Conservation (phyloP, 768 basidiomycete species). For the Trametes meyenii region DNA sequence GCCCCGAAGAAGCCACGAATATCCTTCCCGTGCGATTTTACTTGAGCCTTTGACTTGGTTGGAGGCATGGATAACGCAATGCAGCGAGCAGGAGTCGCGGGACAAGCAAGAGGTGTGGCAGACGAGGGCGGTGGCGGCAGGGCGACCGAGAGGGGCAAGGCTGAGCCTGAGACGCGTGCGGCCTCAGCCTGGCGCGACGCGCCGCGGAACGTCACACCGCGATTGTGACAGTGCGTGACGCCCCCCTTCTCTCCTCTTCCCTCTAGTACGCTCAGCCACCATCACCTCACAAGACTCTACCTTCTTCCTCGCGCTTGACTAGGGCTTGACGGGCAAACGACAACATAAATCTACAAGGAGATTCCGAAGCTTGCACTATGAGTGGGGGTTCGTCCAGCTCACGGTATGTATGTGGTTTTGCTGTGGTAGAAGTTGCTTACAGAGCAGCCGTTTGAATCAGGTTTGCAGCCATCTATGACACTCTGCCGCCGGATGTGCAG, state of each 20-base stretch:
- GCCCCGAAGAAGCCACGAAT: constrained; percentile 34
- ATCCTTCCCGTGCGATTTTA: constrained; percentile 28
- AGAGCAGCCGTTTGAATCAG: constrained; percentile 31
- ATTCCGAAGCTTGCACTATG: not conserved
- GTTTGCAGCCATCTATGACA: constrained; percentile 49
- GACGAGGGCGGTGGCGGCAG: not conserved
- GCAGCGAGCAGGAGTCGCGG: not conserved
- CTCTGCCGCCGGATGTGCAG: constrained; percentile 57
- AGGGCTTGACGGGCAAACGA: too few relatives aligned
- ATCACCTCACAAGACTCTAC: not conserved
- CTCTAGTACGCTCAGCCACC: constrained; percentile 1
- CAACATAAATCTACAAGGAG: not conserved
- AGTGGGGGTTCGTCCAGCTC: constrained; percentile 2
- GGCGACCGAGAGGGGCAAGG: not conserved
- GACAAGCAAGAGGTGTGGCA: not conserved
- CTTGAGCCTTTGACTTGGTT: constrained; percentile 19
- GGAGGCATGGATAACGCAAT: constrained; percentile 12
- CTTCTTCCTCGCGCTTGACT: not conserved
- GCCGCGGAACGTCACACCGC: constrained; percentile 19
- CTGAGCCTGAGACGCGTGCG: not conserved
- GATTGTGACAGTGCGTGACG: constrained; percentile 15
- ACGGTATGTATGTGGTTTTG: not conserved
- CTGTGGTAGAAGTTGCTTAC: not conserved
- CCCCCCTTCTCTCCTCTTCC: not conserved
- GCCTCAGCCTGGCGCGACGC: constrained; percentile 7